phyloP scores from a whole-genome alignment of 495 filamentous ascomycete species.

The Talaromyces stipitatus region DNA sequence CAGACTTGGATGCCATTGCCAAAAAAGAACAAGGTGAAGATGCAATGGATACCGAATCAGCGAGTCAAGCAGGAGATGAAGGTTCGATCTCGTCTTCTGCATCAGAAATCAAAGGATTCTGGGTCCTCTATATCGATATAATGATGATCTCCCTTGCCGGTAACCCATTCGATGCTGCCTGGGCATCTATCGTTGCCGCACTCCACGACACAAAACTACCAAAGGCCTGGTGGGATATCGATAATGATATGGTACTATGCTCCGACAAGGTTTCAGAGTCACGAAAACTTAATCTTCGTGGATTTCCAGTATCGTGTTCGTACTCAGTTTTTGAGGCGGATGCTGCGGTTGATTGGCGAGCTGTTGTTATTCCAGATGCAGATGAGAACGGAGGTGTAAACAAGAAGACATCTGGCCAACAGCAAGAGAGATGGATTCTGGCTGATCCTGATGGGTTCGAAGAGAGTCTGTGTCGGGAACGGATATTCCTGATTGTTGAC shows the following conservation, averaged over 20 bases:
- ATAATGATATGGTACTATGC: slow-evolving; percentile 71
- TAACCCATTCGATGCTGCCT: slow-evolving; percentile 83
- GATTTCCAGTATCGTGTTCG: slow-evolving; percentile 62
- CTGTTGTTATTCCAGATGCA: slow-evolving; percentile 30
- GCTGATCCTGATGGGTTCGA: slow-evolving; percentile 87
- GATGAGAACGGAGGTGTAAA: slow-evolving; percentile 31
- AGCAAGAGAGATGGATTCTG: slow-evolving; percentile 63
- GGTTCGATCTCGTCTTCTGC: slow-evolving; percentile 8
- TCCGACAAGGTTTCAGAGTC: slow-evolving; percentile 46
- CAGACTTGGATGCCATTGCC: slow-evolving; percentile 28
- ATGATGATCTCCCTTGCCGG: slow-evolving; percentile 87
- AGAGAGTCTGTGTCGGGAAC: slow-evolving; percentile 71
- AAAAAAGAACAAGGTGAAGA: slow-evolving; percentile 32
- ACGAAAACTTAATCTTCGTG: slow-evolving; percentile 42
- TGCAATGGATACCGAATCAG: slow-evolving; percentile 20
- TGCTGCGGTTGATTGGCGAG: slow-evolving; percentile 36
- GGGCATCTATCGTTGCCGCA: slow-evolving; percentile 78
- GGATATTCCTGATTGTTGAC: slow-evolving; percentile 65
- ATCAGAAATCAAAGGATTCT: slow-evolving; percentile 71
- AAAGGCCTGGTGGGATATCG: slow-evolving; percentile 74
- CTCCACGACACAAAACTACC: slow-evolving; percentile 73
- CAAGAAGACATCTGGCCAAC: slow-evolving; percentile 24
- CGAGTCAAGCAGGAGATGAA: slow-evolving; percentile 5
- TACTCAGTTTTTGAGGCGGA: slow-evolving; percentile 68
- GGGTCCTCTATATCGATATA: slow-evolving; percentile 88